These are phyloP conservation scores for Fusarium tanahbumbuense DNA, from an alignment of 2,329 filamentous ascomycete species.

Conservation along the genomic window DNA sequence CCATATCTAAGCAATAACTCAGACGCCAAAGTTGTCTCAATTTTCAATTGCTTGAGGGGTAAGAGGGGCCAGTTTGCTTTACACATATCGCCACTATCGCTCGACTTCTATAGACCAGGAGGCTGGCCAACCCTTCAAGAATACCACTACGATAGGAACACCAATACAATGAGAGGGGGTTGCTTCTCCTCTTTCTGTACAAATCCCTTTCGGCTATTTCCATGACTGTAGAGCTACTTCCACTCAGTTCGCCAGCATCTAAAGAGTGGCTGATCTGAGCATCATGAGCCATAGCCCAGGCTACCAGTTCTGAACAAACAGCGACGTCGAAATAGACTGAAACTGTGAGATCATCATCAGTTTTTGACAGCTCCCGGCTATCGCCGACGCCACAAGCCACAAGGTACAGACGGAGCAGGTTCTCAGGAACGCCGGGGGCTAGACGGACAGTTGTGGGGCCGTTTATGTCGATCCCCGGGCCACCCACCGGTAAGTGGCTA, in stretches of 20 bases:
- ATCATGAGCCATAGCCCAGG: background rate
- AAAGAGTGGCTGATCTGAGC: background rate
- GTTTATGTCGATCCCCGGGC: constrained; percentile 9
- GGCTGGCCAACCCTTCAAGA: background rate
- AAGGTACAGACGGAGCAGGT: background rate
- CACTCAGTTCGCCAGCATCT: no score
- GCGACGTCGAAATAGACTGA: background rate
- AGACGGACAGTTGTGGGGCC: constrained; percentile 19
- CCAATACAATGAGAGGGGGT: background rate
- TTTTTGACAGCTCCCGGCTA: background rate
- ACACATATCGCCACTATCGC: background rate
- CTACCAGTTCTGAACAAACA: background rate
- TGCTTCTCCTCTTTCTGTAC: background rate
- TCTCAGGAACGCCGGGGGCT: background rate
- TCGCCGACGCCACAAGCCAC: background rate
- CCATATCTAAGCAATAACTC: background rate
- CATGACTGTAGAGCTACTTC: background rate
- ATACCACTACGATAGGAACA: background rate
- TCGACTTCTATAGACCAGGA: background rate
- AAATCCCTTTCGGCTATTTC: background rate
- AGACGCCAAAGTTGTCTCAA: no score
- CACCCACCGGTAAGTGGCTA: constrained; percentile 25
- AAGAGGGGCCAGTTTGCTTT: background rate
- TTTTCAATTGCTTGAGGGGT: background rate
- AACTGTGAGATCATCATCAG: background rate